These are phyloP conservation scores for Citrus sp. DNA, from an alignment of 345 rosid genomes.

Conservation along the genomic window DNA sequence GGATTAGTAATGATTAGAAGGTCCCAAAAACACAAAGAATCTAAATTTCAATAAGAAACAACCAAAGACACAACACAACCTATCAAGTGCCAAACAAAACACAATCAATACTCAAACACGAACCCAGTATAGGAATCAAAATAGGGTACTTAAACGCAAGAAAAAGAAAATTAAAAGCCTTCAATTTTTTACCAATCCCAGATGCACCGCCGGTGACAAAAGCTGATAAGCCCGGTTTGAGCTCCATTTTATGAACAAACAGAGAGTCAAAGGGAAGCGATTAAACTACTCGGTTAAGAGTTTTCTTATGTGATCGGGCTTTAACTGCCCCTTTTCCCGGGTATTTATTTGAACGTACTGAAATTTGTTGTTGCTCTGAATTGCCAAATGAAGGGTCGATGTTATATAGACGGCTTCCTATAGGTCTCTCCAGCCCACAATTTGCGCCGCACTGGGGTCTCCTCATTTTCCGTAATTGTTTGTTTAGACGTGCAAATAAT, in stretches of 20 bases:
- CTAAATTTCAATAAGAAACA: not conserved
- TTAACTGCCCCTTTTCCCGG: not conserved
- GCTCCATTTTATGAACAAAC: slow-evolving; percentile 48
- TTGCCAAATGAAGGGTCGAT: not conserved
- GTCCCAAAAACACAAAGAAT: not conserved
- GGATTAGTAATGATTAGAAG: not conserved
- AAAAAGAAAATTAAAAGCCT: not conserved
- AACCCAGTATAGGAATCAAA: not conserved
- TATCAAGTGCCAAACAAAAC: not conserved
- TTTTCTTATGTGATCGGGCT: not conserved
- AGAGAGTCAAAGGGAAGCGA: not conserved
- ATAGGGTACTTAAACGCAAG: not conserved
- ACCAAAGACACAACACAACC: not conserved
- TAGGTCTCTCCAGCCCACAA: not conserved
- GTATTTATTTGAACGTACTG: not conserved
- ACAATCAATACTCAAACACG: not conserved
- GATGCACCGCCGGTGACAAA: slow-evolving; percentile 90
- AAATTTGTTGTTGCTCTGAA: not conserved
- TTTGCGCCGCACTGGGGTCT: not conserved
- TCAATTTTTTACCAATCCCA: slow-evolving; percentile 60
- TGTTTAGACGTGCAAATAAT: no score
- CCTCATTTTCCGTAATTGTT: not conserved
- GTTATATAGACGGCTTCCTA: not conserved
- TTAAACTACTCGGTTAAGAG: not conserved
- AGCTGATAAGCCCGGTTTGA: slow-evolving; percentile 86